Evolutionary conservation across 768 basidiomycete species (phyloP), one percentile per base, ranked within the genome.

Genomic region (Naganishia friedmannii): DNA sequence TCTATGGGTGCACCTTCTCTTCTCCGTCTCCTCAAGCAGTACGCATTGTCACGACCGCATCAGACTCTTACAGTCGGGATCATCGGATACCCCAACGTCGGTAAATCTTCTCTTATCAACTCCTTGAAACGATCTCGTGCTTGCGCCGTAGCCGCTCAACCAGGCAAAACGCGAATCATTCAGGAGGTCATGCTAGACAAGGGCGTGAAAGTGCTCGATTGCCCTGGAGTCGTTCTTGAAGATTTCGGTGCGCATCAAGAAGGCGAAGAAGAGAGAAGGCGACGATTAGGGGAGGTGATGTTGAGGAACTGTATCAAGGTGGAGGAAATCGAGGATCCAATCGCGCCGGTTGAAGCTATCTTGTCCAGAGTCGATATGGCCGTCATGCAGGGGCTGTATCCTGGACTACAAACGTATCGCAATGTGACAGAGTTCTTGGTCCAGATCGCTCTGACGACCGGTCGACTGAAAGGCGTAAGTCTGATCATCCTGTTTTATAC

Each of bases 151-250:
- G 95, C 94, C 17, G 91, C 94, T 12, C 92, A 93, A 75, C 89
- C 96, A 0, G 95, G 95, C 2, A 92, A 93, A 76, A 98, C 95
- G 8, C 90, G 91, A 70, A 90, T 92, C 32, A 83, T 96, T 21
- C 94, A 99, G 81, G 91, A 90, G 8, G 83, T 98, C 6, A 91
- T 92, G 72, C 85, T 99, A 3, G 95, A 98, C 79, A 90, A 93
- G 53, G 93, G 93, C 0, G 85, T 99, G 77, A 88, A 89, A 68
- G 89, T 98, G 42, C 85, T 98, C 7, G 96, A 98, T 81, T 97
- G 93, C 45, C 95, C 96, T 0, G 96, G 95, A 71, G 93, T 98
- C n/a, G 90, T 99, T 1, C 92, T 96, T 74, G 92, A 93, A 71
- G 91, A 92, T 68, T 88, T 90, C 42, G 69, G 74, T 28, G 57